Conservation (phyloP, 1,284 basidiomycete species). For the Thelephora terrestris region DNA sequence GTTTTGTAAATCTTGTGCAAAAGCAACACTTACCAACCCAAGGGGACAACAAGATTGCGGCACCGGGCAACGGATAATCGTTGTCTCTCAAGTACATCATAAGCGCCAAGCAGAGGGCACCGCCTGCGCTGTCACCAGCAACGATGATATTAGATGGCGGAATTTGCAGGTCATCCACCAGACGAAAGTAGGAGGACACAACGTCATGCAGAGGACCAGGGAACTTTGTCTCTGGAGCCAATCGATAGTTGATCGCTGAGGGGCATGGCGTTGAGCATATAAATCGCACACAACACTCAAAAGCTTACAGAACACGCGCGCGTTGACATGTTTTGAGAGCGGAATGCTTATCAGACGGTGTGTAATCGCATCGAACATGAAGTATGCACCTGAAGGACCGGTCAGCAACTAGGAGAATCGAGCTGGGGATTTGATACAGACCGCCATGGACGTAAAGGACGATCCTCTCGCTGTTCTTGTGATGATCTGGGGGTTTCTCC, state of each 20-base stretch:
- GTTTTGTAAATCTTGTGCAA: not conserved
- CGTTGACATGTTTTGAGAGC: constrained; percentile 82
- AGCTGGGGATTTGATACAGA: constrained; percentile 20
- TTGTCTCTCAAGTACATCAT: constrained; percentile 91
- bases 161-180: constrained; percentile 84
- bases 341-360: constrained; percentile 90
- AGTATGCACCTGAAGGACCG: constrained; percentile 68
- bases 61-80: constrained; percentile 69
- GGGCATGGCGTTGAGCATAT: not conserved
- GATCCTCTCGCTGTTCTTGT: constrained; percentile 60
- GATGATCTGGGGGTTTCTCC: constrained; percentile 15
- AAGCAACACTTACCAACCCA: constrained; percentile 71
- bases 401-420: constrained; percentile 2
- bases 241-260: constrained; percentile 88
- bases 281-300: not conserved
- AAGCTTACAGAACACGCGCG: constrained; percentile 83
- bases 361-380: constrained; percentile 88
- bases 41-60: constrained; percentile 81
- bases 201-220: constrained; percentile 92
- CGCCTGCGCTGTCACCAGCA: constrained; percentile 90
- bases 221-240: constrained; percentile 92
- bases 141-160: constrained; percentile 85
- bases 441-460: constrained; percentile 94
- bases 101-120: constrained; percentile 77
- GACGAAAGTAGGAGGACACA: constrained; percentile 78